phyloP scores from a whole-genome alignment of 768 basidiomycete species.

The Tephrocybe sp. region DNA sequence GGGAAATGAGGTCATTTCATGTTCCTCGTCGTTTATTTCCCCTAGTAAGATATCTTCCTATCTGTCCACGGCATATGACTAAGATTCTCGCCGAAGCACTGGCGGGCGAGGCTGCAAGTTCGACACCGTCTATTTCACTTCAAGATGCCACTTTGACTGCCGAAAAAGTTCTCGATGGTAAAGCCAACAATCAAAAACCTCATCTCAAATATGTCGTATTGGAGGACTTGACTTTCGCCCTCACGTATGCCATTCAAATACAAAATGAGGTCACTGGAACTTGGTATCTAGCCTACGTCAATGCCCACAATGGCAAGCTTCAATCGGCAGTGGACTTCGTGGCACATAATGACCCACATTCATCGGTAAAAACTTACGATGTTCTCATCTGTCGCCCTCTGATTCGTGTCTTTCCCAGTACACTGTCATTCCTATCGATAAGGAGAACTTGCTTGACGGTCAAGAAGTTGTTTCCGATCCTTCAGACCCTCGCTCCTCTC shows the following conservation, averaged over 20 bases:
- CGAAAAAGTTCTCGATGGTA: constrained; percentile 29
- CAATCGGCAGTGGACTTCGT: constrained; percentile 50
- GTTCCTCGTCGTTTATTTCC: constrained; percentile 29
- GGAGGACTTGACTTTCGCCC: constrained; percentile 30
- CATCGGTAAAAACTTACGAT: constrained; percentile 23
- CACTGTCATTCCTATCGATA: constrained; percentile 42
- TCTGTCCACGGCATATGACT: background rate
- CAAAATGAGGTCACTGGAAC: constrained; percentile 26
- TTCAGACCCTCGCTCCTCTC: constrained; percentile 45
- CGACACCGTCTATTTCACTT: constrained; percentile 29
- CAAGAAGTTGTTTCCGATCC: constrained; percentile 45
- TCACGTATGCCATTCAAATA: constrained; percentile 35
- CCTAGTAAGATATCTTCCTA: constrained; percentile 26
- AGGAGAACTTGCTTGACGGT: constrained; percentile 48
- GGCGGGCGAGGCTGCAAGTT: constrained; percentile 24
- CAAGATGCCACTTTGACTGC: constrained; percentile 28
- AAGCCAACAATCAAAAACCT: constrained; percentile 33
- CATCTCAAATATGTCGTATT: constrained; percentile 36
- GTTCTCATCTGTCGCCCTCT: background rate
- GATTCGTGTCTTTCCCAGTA: constrained; percentile 25
- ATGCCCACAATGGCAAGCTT: constrained; percentile 45
- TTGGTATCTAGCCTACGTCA: constrained; percentile 58
- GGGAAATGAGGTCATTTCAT: constrained; percentile 25
- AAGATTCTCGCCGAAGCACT: too few species aligned
- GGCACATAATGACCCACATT: constrained; percentile 23